Evolutionary conservation across 116 monocot genomes (phyloP), one percentile per base, ranked within the genome.

Genomic region (Zostera marina): DNA sequence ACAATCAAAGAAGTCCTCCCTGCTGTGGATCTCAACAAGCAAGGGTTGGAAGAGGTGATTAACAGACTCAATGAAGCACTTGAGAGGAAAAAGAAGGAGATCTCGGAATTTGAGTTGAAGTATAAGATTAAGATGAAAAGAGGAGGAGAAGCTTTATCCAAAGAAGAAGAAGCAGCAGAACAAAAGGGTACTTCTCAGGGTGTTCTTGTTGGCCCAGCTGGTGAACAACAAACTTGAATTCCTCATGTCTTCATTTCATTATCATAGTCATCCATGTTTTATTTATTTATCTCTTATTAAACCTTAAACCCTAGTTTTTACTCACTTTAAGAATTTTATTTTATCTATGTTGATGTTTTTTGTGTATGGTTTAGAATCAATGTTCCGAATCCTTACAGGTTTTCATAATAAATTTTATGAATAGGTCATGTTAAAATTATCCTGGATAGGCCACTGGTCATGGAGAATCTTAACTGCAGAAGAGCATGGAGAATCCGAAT

Each of bases 61-160:
- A 64, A 79, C 16, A 73, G 94, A 38, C 77, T 94, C 15, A 71
- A 82, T 9, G 94, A 94, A 63, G 71, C 88, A 5, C 41, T 94
- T 25, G 94, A 94, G 73, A 88, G 70, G 74, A 94, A 94, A 75
- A 94, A 88, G 61, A 84, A 85, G 54, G 94, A 94, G 62, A 70
- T 94, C 11, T 22, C 69, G 0, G 94, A 94, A 58, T 94, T 94
- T 68, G 94, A 94, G 70, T 19, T 88, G 79, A 94, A 80, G 73
- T 73, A 94, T 41, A 88, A 88, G 81, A 94, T 94, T 68, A 94
- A 77, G 75, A 80, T 94, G 45, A 79, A 68, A 59, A 76, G 59
- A 58, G 48, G 71, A 58, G 48, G 71, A 0, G 84, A 81, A 39
- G 70, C 73, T 3, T 58, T 48, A 4, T 53, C 45, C 1, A 76